Base-by-base conservation (phyloP, 306 rosid genomes). In the Begonia loranthoides region DNA sequence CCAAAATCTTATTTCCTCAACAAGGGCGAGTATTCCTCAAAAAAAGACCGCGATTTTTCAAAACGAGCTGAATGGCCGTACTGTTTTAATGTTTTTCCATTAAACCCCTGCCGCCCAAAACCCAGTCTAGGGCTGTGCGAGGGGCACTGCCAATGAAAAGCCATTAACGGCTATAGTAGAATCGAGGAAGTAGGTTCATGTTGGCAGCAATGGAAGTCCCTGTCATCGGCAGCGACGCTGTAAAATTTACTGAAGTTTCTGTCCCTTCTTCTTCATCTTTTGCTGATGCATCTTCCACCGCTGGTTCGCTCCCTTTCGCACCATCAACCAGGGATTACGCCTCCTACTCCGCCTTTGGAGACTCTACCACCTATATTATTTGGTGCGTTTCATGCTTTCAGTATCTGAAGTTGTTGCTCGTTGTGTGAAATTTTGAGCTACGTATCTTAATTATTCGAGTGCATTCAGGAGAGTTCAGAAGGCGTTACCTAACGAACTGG, bases 171-270 rank as follows among this genome's bases (percentile, higher is more conserved):
- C 40, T 15, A 38, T 49, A 39, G 49, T 21, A 70, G 22, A 50
- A 52, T 41, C 81, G 81, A 92, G 92, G 74, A 62, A 69, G 51
- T 15, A 13, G 70, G 17, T 69, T 76, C 51, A 52, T 82, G 16
- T 59, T 80, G 66, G 76, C 61, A 1, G 97, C 83, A 24, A 73
- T 74, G 63, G 95, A 90, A 64, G 93, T 86, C 15, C 89, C 97
- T 0, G 21, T 85, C 49, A 66, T 70, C 60, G 87, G 87, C 60
- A 76, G 81, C 65, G 92, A 90, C 44, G 53, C 81, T 21, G 54
- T 80, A 34, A 82, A 68, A 12, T 90, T 94, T 84, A 61, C 71
- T 17, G 86, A 80, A 12, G 61, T 90, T 51, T 64, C 78, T 13
- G 51, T 80, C 24, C 66, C 94, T 57, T 57, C 94, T 57, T 57